Conservation (phyloP, 2,329 filamentous ascomycete species). For the Xylaria sp. region DNA sequence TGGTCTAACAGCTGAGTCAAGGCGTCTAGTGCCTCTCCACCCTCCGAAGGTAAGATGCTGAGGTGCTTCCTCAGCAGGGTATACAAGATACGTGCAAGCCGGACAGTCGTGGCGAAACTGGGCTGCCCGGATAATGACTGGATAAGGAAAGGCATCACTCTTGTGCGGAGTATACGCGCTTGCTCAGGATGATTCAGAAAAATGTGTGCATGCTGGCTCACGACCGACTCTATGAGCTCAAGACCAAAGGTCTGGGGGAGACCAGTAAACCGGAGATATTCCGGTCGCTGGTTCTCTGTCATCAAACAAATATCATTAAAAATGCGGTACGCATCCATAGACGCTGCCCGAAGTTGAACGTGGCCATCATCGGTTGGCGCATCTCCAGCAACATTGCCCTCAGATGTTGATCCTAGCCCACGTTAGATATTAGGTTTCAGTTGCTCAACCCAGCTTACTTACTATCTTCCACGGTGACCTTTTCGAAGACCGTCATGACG, state of each 20-base stretch:
- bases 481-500: slow-evolving; percentile 90
- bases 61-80: slow-evolving; percentile 80
- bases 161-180: slow-evolving; percentile 72
- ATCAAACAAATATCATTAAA: slow-evolving; percentile 89
- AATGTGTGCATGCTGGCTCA: slow-evolving; percentile 81
- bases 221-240: slow-evolving; percentile 87
- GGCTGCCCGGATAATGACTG: slow-evolving; percentile 76
- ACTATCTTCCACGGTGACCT: slow-evolving; percentile 82
- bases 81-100: slow-evolving; percentile 81
- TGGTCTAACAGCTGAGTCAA: slow-evolving; percentile 87
- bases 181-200: slow-evolving; percentile 81
- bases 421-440: slow-evolving; percentile 13
- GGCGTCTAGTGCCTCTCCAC: slow-evolving; percentile 78
- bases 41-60: slow-evolving; percentile 73
- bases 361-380: slow-evolving; percentile 67
- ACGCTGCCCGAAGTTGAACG: slow-evolving; percentile 71
- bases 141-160: slow-evolving; percentile 82
- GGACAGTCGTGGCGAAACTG: slow-evolving; percentile 79
- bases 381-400: slow-evolving; percentile 65
- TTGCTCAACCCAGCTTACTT: slow-evolving; percentile 38
- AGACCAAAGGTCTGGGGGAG: slow-evolving; percentile 83
- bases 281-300: slow-evolving; percentile 80
- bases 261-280: slow-evolving; percentile 78
- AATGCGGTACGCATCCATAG: slow-evolving; percentile 83
- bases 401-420: slow-evolving; percentile 45